Conservation (phyloP, 2,329 filamentous ascomycete genomes). For the Scopulariopsis brevicaulis region DNA sequence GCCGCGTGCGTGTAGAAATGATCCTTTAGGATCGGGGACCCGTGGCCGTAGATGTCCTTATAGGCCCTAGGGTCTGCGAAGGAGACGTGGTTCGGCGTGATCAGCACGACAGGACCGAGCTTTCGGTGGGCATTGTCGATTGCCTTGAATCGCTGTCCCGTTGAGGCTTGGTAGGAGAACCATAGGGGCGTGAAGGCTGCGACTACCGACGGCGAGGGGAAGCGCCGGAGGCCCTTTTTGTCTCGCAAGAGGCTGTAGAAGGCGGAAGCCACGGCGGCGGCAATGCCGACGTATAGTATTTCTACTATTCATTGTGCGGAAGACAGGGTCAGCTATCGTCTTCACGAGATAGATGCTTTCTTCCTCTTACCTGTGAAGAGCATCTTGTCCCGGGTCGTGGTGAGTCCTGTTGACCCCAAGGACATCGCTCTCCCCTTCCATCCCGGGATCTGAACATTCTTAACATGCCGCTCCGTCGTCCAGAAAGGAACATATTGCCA, state of each 20-base stretch:
- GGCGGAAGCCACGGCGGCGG: neutral
- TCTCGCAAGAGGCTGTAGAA: no score
- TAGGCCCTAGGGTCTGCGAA: conserved; percentile 17
- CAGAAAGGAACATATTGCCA: no score
- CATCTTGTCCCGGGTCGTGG: neutral
- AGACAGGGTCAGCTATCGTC: neutral
- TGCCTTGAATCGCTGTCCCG: neutral
- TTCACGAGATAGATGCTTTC: neutral
- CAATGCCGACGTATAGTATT: neutral
- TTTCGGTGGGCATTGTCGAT: neutral
- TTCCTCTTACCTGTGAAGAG: neutral
- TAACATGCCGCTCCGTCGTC: no score
- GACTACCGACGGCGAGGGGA: conserved; percentile 1
- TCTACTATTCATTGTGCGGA: neutral
- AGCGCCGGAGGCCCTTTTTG: conserved; percentile 2
- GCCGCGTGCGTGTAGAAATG: conserved; percentile 7
- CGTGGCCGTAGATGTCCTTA: conserved; percentile 21
- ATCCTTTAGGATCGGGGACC: conserved; percentile 8
- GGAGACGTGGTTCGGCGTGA: conserved; percentile 16
- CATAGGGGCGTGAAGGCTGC: conserved; percentile 2
- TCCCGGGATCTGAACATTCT: no score
- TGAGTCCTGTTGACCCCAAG: no score
- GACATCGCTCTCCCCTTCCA: no score
- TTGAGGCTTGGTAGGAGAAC: neutral
- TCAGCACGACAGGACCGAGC: conserved; percentile 8